Conservation (phyloP, 164 flowering plant genomes). For the Tetracentron sinense region DNA sequence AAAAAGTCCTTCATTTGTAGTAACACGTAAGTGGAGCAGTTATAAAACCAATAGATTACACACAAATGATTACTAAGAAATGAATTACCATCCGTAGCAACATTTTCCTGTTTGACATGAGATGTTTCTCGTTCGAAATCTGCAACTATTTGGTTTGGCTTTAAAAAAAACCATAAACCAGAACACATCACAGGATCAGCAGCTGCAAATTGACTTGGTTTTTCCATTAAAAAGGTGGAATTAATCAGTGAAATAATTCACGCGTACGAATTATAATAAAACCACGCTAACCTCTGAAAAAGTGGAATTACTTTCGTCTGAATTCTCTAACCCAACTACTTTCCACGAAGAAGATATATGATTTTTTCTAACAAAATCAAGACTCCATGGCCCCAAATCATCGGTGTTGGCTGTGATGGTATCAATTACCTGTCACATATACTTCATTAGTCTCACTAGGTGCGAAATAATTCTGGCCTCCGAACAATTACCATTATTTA, state of each 20-base stretch:
- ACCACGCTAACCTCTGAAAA: slow-evolving; percentile 38
- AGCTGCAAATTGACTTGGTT: slow-evolving; percentile 3
- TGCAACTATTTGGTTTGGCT: slow-evolving; percentile 32
- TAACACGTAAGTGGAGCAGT: not conserved
- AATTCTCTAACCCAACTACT: slow-evolving; percentile 40
- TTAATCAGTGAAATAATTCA: not conserved
- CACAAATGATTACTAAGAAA: slow-evolving; percentile 6
- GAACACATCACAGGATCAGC: slow-evolving; percentile 12
- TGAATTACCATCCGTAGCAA: slow-evolving; percentile 24
- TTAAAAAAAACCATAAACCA: slow-evolving; percentile 12
- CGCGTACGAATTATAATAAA: not conserved
- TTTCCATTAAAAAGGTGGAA: not conserved
- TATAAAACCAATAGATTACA: slow-evolving; percentile 5
- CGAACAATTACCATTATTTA: not conserved
- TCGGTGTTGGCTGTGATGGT: slow-evolving; percentile 42
- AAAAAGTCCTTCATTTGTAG: not conserved
- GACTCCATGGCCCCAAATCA: slow-evolving; percentile 73
- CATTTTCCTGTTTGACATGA: slow-evolving; percentile 23
- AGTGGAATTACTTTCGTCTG: slow-evolving; percentile 26
- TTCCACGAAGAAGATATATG: slow-evolving; percentile 81
- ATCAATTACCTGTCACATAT: slow-evolving; percentile 54
- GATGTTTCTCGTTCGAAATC: slow-evolving; percentile 28
- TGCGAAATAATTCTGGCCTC: not conserved
- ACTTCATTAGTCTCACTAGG: not conserved
- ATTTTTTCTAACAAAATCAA: slow-evolving; percentile 57